These are phyloP conservation scores for Paspalum vaginatum DNA, from an alignment of 176 grass and related monocot species.

Conservation along the genomic window DNA sequence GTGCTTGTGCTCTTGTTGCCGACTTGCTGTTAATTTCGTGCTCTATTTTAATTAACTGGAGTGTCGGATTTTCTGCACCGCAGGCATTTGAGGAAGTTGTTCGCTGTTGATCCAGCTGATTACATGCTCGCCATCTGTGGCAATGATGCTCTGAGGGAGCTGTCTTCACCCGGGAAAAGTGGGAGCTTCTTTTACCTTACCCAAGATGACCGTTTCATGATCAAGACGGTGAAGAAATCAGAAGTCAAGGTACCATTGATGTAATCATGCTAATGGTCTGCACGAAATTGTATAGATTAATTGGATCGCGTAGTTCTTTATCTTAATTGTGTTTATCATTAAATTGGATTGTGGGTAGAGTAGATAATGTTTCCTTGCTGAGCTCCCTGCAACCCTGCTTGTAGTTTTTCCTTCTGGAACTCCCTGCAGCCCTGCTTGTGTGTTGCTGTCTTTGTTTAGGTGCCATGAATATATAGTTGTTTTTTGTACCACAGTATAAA, in stretches of 20 bases:
- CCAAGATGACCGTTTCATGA: slow-evolving; percentile 83
- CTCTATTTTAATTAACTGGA: slow-evolving; percentile 30
- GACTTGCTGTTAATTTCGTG: neutral
- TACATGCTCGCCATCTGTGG: slow-evolving; percentile 88
- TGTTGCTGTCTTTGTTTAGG: neutral
- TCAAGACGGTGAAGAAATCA: slow-evolving; percentile 87
- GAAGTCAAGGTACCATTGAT: slow-evolving; percentile 75
- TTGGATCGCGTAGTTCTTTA: neutral
- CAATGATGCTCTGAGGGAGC: slow-evolving; percentile 75
- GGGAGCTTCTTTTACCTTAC: slow-evolving; percentile 94
- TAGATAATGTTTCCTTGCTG: neutral
- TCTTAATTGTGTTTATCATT: neutral
- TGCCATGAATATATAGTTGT: slow-evolving; percentile 9
- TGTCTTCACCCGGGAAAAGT: slow-evolving; percentile 87
- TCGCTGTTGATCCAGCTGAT: slow-evolving; percentile 75
- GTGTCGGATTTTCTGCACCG: slow-evolving; percentile 37
- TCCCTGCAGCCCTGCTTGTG: neutral
- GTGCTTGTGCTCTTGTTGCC: neutral
- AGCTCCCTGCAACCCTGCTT: neutral
- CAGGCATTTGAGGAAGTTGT: slow-evolving; percentile 82
- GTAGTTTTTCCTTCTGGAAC: no score
- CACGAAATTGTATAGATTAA: slow-evolving; percentile 2
- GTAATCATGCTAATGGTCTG: neutral
- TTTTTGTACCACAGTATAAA: neutral
- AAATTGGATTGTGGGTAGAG: neutral